A percentile compares a stretch with the other conserved stretches of the same genome.
phyloP scores from a whole-genome alignment of 768 basidiomycete species.

The Kwoniella dendrophila region DNA sequence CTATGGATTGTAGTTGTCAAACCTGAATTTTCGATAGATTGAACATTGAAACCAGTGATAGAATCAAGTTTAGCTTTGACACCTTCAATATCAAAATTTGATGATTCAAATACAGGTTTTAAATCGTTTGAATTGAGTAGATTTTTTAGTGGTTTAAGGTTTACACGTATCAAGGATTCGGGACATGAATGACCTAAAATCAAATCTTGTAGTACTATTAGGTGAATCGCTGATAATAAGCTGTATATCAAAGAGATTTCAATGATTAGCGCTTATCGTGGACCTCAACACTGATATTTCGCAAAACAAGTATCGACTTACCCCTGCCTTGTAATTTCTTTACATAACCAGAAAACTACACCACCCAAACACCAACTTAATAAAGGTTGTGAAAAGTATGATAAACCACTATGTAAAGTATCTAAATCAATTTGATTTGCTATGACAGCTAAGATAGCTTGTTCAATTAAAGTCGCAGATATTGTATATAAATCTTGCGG shows the following conservation, averaged over 20 bases:
- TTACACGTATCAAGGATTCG: conserved; percentile 33
- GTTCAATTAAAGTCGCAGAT: conserved; percentile 55
- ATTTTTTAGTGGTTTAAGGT: conserved; percentile 19
- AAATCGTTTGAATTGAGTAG: conserved; percentile 36
- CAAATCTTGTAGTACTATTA: conserved; percentile 49
- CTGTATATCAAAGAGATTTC: conserved; percentile 20
- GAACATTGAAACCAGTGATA: neutral
- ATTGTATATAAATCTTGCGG: conserved; percentile 54
- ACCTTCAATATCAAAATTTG: conserved; percentile 36
- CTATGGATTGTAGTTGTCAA: too few relatives aligned
- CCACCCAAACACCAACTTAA: conserved; percentile 57
- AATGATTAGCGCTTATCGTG: neutral
- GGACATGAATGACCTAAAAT: conserved; percentile 39
- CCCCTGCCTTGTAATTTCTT: conserved; percentile 54
- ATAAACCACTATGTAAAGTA: conserved; percentile 55
- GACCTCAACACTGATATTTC: neutral
- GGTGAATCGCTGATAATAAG: conserved; percentile 40
- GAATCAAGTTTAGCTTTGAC: conserved; percentile 31
- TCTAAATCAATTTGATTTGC: conserved; percentile 55
- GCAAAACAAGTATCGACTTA: conserved; percentile 29
- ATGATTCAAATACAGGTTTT: conserved; percentile 38
- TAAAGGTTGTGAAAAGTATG: conserved; percentile 58
- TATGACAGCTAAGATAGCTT: conserved; percentile 53
- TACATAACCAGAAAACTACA: conserved; percentile 53
- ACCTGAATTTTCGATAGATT: too few relatives aligned